Evolutionary conservation across 2,329 filamentous ascomycete species (phyloP).

Genomic region (Nemania serpens): DNA sequence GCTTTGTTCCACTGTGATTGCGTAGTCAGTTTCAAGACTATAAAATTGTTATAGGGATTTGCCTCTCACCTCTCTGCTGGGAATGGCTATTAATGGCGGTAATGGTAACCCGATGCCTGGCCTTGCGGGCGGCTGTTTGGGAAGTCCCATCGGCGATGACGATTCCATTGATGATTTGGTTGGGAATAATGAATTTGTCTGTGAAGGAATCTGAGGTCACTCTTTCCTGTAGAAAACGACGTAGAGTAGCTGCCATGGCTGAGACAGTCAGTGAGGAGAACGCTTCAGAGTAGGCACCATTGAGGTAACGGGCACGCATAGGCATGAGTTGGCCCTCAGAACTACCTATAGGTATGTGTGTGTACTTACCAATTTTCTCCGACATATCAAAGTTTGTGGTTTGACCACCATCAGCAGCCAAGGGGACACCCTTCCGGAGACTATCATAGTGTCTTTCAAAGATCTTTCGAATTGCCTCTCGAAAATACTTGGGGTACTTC

Average conservation of each 20-base stretch:
- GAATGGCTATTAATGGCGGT: background rate
- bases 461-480: slow-evolving; percentile 24
- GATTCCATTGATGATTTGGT: slow-evolving; percentile 26
- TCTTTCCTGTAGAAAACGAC: background rate
- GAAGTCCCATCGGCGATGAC: slow-evolving; percentile 34
- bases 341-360: background rate
- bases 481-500: slow-evolving; percentile 16
- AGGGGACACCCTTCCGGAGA: slow-evolving; percentile 14
- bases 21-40: background rate
- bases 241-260: background rate
- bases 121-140: slow-evolving; percentile 14
- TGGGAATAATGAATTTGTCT: slow-evolving; percentile 18
- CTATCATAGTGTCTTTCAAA: slow-evolving; percentile 21
- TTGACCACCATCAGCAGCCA: background rate
- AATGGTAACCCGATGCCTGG: background rate
- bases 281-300: background rate
- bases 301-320: no score
- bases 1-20: background rate
- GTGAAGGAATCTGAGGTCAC: slow-evolving; percentile 16
- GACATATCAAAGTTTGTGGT: background rate
- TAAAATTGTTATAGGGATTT: background rate
- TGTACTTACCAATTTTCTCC: slow-evolving; percentile 8
- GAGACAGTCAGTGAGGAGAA: background rate
- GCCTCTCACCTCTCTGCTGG: slow-evolving; percentile 2
- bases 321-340: no score